Conservation (phyloP, 169 alveolate species). For the Neospora caninum region DNA sequence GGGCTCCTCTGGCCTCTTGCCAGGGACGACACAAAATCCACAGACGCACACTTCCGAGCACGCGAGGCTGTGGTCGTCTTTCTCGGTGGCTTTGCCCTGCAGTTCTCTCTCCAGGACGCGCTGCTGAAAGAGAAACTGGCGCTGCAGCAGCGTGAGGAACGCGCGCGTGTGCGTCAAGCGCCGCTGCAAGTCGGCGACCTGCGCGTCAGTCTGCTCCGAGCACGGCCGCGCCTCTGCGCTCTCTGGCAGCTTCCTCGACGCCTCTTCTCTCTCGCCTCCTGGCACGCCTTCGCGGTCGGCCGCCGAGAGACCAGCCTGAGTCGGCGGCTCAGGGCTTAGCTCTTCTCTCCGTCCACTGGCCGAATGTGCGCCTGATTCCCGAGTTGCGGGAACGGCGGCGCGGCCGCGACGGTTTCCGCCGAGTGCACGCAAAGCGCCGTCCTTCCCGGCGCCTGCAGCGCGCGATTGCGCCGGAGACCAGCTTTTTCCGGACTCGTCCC, state of each 20-base stretch:
- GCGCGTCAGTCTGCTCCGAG: neutral
- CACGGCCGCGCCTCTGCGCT: too few species aligned
- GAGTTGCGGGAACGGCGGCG: too few species aligned
- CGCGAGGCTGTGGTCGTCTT: neutral
- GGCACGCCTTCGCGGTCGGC: neutral
- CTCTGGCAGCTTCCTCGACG: neutral
- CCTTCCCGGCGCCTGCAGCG: too few species aligned
- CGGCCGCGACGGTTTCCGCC: too few species aligned
- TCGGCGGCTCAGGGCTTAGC: too few species aligned
- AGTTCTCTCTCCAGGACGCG: neutral
- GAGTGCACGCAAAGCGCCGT: too few species aligned
- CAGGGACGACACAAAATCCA: neutral
- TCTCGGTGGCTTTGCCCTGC: neutral
- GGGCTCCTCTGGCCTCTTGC: neutral
- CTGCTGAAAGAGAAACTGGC: neutral
- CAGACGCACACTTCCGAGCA: neutral
- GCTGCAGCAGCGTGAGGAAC: neutral
- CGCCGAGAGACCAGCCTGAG: neutral
- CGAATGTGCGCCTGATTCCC: too few species aligned
- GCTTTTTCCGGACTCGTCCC: too few species aligned
- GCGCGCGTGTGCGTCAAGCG: neutral
- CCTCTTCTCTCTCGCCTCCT: neutral
- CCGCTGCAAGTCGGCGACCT: neutral
- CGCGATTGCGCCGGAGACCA: too few species aligned
- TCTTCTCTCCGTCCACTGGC: too few species aligned